Evolutionary conservation across 208 protist species (phyloP).

Genomic region (Leishmania mexicana): DNA sequence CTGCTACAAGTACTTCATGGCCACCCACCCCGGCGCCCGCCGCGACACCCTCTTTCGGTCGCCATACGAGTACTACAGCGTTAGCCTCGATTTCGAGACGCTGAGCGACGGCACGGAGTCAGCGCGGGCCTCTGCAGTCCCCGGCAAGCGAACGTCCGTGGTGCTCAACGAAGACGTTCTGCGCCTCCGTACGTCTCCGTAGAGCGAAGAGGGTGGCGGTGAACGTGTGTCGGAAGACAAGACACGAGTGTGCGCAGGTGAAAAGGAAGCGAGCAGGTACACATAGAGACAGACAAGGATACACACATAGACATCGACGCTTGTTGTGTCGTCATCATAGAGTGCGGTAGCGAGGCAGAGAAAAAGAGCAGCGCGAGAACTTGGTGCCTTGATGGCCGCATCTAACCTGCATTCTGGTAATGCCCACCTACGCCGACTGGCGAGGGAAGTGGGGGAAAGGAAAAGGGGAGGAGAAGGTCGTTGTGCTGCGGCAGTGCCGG

Average conservation of each 20-base stretch:
- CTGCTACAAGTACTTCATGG: constrained; percentile 92
- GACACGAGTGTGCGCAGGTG: neutral
- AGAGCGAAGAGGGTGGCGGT: neutral
- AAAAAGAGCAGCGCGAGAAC: neutral
- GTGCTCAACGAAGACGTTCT: constrained; percentile 56
- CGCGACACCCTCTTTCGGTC: constrained; percentile 90
- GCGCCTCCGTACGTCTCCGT: constrained; percentile 30
- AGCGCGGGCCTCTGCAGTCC: constrained; percentile 8
- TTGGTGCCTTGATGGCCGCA: neutral
- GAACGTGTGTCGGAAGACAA: constrained; percentile 2
- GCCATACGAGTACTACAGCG: constrained; percentile 85
- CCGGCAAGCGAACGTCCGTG: constrained; percentile 32
- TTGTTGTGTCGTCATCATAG: constrained; percentile 4
- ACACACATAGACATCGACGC: neutral
- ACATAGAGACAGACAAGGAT: neutral
- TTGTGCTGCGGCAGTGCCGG: neutral
- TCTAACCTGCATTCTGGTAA: neutral
- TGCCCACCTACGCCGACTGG: neutral
- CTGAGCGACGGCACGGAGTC: constrained; percentile 18
- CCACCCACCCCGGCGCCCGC: constrained; percentile 75
- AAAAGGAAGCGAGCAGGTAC: neutral
- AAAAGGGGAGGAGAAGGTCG: neutral
- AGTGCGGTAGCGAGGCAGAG: neutral
- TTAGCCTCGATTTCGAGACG: constrained; percentile 59
- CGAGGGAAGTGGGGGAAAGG: neutral